Base-by-base conservation (phyloP, 257 asterid genomes). In the Sherardia arvensis region DNA sequence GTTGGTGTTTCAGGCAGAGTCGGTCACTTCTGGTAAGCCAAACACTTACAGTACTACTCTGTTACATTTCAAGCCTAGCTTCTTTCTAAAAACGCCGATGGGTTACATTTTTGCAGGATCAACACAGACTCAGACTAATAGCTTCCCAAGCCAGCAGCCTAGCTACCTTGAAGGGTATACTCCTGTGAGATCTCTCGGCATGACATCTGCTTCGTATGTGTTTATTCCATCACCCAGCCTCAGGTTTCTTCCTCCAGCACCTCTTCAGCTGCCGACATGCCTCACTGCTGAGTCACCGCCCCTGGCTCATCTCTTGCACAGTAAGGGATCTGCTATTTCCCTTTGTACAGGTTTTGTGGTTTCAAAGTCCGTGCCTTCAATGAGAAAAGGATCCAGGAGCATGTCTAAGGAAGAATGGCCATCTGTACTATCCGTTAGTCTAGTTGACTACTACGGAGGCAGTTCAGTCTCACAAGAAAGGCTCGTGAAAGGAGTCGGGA, bases 241-340 rank as follows among this genome's bases (percentile, higher is more conserved):
- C 84, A 94, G 96, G 22, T 93, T 87, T 70, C 87, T 93, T 43
- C 97, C 99, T 57, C 96, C 97, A 2, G 66, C 85, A 23, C 66
- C 79, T 61, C 91, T 93, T 55, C 99, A 93, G 82, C 94, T 93
- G 43, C 99, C 94, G 1, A 93, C 96, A 7, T 87, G 91, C 62
- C 94, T 93, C 65, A 93, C 97, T 43, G 96, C 99, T 12, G 97
- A 87, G 69, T 93, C 99, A 56, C 99, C 99, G 28, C 99, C 97
- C 38, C 87, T 93, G 1, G 99, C 96, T 55, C 99, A 90, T 71
- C 96, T 93, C 54, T 81, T 93, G 58, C 99, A 93, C 72, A 93
- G 99, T 80, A 90, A 87, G 80, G 99, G 99, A 32, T 87, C 96
- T 9, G 99, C 97, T 4, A 78, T 87, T 66, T 94, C 99, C 56